A percentile compares a stretch with the other conserved stretches of the same genome.
Evolutionary conservation across 495 filamentous ascomycete species (phyloP).

Genomic region (Achaetomiella virescens): DNA sequence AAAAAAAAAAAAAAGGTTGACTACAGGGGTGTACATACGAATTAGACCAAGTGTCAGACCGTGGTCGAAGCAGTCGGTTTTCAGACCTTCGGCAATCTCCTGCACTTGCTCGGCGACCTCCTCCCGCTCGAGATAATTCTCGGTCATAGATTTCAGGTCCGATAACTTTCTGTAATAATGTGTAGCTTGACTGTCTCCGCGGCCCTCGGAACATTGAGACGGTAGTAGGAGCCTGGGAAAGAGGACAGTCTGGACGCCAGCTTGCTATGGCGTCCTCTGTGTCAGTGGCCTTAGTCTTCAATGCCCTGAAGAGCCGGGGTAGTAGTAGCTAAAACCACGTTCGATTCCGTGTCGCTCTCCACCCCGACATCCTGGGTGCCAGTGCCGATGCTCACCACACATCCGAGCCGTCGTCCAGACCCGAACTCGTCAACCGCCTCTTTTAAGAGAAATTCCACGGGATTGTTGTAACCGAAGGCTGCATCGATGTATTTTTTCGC

Average conservation of each 20-base stretch:
- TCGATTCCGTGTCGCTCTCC: background rate
- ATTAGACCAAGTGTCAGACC: constrained; percentile 8
- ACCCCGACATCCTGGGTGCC: constrained; percentile 10
- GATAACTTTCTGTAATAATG: constrained; percentile 16
- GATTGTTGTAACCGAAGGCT: constrained; percentile 13
- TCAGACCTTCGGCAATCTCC: background rate
- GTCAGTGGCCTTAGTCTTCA: constrained; percentile 16
- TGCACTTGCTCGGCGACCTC: constrained; percentile 1
- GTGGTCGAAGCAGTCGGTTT: background rate
- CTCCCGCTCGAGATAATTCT: background rate
- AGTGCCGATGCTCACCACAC: constrained; percentile 14
- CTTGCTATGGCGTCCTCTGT: constrained; percentile 2
- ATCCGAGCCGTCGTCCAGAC: background rate
- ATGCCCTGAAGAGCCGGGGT: background rate
- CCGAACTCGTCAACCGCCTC: constrained; percentile 8
- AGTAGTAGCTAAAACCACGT: background rate
- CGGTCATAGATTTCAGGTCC: constrained; percentile 13
- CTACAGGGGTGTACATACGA: background rate
- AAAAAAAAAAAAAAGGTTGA: background rate
- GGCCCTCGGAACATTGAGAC: constrained; percentile 47
- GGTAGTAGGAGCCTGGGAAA: constrained; percentile 12
- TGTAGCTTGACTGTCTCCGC: constrained; percentile 60
- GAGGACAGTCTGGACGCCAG: background rate
- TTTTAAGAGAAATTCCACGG: background rate
- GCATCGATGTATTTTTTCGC: constrained; percentile 1